Evolutionary conservation across 2,329 filamentous ascomycete genomes (phyloP), one percentile per base, ranked within the genome.

Genomic region (Hymenotorrendiella dingleyae): DNA sequence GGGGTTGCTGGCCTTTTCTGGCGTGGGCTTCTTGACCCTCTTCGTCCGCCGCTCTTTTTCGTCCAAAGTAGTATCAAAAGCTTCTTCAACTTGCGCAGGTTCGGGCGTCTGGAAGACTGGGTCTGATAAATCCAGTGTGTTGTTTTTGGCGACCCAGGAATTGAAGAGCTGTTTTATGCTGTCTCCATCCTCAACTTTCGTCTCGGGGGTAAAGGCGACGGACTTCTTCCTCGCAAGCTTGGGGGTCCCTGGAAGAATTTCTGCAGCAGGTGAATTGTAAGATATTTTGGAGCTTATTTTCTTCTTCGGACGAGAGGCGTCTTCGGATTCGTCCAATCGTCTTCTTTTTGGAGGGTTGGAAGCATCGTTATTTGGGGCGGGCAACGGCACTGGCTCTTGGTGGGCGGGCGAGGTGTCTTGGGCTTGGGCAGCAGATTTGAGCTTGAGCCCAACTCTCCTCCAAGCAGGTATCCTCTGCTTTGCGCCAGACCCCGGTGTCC

Each of bases 191-290:
- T 71, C 62, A 6, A 61, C 64, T 57, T 84, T 82, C 3, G 78
- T 80, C 38, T 81, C 79, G 6, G 74, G 68, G 1, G 79, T 75
- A 57, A 85, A 84, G 1, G 77, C 74, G 7, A 85, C 80, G 4
- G 75, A 78, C 58, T 83, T 82, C 48, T 66, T 66, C 28, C 57
- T 57, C 40, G 45, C 48, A 21, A 55, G 40, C 17, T 46, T 46
- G 10, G 57, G 56, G 27, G 56, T 58, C 21, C 45, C 43, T 54
- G 59, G 51, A n/a, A n/a, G n/a, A n/a, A n/a, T n/a, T 51, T 53
- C 42, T 40, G 48, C 36, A 34, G 41, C 32, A 12, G 49, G 19
- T 40, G 40, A 30, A 35, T 39, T 34, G 26, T 20, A 33, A 33
- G 20, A 24, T 28, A 32, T 36, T 42, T 47, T 45, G 38, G 42